These are phyloP conservation scores for Cystobasidium pallidum DNA, from an alignment of 1,284 basidiomycete genomes.

Conservation along the genomic window DNA sequence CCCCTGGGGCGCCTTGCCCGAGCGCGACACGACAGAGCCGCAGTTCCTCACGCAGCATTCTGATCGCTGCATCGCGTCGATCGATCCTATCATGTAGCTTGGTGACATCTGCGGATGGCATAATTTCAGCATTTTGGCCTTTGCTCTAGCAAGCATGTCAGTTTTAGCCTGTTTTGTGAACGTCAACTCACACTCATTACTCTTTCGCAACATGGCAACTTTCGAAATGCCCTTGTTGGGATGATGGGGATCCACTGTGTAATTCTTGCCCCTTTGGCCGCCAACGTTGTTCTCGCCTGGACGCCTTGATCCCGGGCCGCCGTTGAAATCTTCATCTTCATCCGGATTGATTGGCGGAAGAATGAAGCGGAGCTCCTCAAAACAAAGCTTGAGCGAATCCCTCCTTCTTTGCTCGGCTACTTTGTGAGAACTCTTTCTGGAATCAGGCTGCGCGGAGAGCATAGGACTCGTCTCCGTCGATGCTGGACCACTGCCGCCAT, in stretches of 20 bases:
- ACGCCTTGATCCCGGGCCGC: conserved; percentile 36
- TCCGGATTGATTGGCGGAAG: conserved; percentile 73
- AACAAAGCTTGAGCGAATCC: conserved; percentile 92
- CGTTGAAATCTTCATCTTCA: conserved; percentile 47
- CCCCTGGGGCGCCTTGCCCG: conserved; percentile 22
- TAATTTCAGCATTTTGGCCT: no score
- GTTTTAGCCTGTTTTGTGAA: no score
- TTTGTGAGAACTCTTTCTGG: conserved; percentile 91
- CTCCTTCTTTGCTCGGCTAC: conserved; percentile 95
- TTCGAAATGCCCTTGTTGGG: conserved; percentile 96
- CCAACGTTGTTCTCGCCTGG: conserved; percentile 54
- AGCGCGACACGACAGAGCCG: conserved; percentile 31
- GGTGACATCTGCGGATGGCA: conserved; percentile 65
- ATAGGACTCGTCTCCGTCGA: conserved; percentile 42
- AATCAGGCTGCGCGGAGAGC: conserved; percentile 52
- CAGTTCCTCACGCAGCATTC: conserved; percentile 62
- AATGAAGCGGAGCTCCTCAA: conserved; percentile 86
- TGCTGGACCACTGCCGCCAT: conserved; percentile 28
- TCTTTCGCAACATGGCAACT: conserved; percentile 84
- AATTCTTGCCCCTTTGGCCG: conserved; percentile 50
- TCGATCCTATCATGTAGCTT: conserved; percentile 76
- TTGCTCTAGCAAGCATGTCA: no score
- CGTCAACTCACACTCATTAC: conserved; percentile 68
- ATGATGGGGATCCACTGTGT: conserved; percentile 61
- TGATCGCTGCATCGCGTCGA: conserved; percentile 80